These are phyloP conservation scores for Leptographium flavum DNA, from an alignment of 2,329 filamentous ascomycete genomes.

Conservation along the genomic window DNA sequence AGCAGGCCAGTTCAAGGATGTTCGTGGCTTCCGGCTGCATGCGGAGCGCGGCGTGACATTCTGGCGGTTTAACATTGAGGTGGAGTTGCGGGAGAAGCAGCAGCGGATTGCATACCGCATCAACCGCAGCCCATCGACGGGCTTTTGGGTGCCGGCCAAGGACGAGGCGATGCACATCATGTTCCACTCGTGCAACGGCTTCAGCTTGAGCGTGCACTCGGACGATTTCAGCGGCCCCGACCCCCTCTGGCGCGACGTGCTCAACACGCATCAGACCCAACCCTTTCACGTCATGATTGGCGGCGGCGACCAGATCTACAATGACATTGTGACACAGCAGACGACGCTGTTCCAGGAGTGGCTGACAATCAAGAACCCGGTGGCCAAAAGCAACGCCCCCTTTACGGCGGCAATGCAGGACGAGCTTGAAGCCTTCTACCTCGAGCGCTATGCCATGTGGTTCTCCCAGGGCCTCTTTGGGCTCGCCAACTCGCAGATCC, in stretches of 20 bases:
- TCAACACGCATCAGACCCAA: slow-evolving; percentile 78
- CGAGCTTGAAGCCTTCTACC: slow-evolving; percentile 77
- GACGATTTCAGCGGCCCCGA: slow-evolving; percentile 82
- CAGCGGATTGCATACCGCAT: slow-evolving; percentile 89
- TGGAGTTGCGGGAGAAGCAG: slow-evolving; percentile 67
- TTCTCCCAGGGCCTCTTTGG: slow-evolving; percentile 91
- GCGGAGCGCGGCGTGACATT: slow-evolving; percentile 81
- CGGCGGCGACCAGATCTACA: slow-evolving; percentile 94
- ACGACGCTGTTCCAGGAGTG: slow-evolving; percentile 69
- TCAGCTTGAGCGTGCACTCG: slow-evolving; percentile 65
- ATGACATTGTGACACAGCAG: slow-evolving; percentile 67
- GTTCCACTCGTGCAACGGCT: slow-evolving; percentile 97
- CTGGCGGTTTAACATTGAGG: slow-evolving; percentile 91
- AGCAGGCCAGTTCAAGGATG: slow-evolving; percentile 66
- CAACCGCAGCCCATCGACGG: slow-evolving; percentile 75
- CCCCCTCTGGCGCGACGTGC: slow-evolving; percentile 89
- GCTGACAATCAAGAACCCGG: slow-evolving; percentile 65
- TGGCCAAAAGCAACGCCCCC: slow-evolving; percentile 63
- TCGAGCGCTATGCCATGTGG: slow-evolving; percentile 83
- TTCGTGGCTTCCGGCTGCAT: slow-evolving; percentile 70
- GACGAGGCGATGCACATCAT: slow-evolving; percentile 93
- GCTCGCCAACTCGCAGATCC: slow-evolving; percentile 87
- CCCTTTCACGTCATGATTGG: slow-evolving; percentile 98
- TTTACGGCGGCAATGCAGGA: slow-evolving; percentile 74
- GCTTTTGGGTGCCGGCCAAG: slow-evolving; percentile 85